Percentiles rank a stretch among this genome's conserved stretches.
These are phyloP conservation scores for Candida mesenterica DNA, from an alignment of 1,139 yeast genomes.

Conservation along the genomic window DNA sequence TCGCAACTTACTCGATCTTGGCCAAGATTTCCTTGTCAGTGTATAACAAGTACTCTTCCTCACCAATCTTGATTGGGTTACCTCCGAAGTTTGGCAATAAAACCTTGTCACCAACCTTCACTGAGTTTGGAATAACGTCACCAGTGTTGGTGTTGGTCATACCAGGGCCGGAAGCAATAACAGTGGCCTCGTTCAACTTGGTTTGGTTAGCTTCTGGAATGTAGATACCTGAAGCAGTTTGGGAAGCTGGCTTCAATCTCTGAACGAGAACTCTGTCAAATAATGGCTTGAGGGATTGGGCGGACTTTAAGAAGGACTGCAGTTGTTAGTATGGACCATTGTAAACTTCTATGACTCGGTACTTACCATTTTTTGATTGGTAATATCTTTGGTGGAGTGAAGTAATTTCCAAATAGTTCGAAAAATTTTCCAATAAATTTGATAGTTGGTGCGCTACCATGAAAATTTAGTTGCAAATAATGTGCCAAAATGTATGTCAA, in stretches of 20 bases:
- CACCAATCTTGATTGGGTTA: slow-evolving; percentile 82
- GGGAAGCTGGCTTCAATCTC: slow-evolving; percentile 85
- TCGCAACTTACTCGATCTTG: slow-evolving; percentile 52
- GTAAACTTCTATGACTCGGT: slow-evolving; percentile 1
- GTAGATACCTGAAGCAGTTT: slow-evolving; percentile 92
- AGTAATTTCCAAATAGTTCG: slow-evolving; percentile 4
- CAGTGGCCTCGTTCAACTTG: slow-evolving; percentile 82
- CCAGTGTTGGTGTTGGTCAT: slow-evolving; percentile 62
- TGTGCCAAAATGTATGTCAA: no score
- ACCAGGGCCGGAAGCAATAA: slow-evolving; percentile 85
- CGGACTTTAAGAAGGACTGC: slow-evolving; percentile 71
- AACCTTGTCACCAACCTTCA: slow-evolving; percentile 87
- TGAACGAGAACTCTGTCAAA: slow-evolving; percentile 95
- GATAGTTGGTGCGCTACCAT: neutral
- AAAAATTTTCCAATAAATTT: neutral
- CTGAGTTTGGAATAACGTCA: slow-evolving; percentile 65
- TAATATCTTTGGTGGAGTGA: slow-evolving; percentile 2
- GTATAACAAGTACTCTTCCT: slow-evolving; percentile 71
- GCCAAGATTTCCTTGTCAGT: slow-evolving; percentile 95
- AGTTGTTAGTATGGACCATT: slow-evolving; percentile 5
- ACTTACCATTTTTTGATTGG: slow-evolving; percentile 5
- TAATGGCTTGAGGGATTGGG: slow-evolving; percentile 85
- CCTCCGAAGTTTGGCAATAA: slow-evolving; percentile 92
- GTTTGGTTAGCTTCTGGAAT: slow-evolving; percentile 97
- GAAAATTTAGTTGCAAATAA: slow-evolving; percentile 11